Conservation (phyloP, 2,329 filamentous ascomycete genomes). For the Penicillium polonicum region DNA sequence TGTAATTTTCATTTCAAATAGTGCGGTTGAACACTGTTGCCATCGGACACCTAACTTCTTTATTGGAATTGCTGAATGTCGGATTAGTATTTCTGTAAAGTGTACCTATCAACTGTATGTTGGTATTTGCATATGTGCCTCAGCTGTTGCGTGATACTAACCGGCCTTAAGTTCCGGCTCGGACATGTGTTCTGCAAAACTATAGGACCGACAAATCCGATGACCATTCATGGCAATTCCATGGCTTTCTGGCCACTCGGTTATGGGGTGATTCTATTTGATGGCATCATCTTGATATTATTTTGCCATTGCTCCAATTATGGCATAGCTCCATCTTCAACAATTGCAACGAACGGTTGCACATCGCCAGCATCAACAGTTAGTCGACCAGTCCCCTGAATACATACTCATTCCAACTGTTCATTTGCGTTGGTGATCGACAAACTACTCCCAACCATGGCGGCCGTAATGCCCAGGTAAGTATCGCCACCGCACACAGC, state of each 20-base stretch:
- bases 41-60: not conserved
- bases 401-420: not conserved
- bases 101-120: not conserved
- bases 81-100: not conserved
- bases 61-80: not conserved
- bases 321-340: not conserved
- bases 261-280: not conserved
- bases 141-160: not conserved
- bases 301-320: not conserved
- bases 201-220: not conserved
- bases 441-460: constrained; percentile 13
- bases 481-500: not conserved
- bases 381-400: not conserved
- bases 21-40: not conserved
- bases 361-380: not conserved
- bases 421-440: not conserved
- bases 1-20: not conserved
- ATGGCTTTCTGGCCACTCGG: not conserved
- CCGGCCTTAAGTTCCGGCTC: not conserved
- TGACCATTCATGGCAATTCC: not conserved
- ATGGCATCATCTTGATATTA: not conserved
- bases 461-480: constrained; percentile 9
- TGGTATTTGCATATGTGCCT: not conserved
- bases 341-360: not conserved
- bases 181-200: not conserved